Evolutionary conservation across 805 yeast genomes (phyloP), one percentile per base, ranked within the genome.

Genomic region (Suhomyces vadensis): DNA sequence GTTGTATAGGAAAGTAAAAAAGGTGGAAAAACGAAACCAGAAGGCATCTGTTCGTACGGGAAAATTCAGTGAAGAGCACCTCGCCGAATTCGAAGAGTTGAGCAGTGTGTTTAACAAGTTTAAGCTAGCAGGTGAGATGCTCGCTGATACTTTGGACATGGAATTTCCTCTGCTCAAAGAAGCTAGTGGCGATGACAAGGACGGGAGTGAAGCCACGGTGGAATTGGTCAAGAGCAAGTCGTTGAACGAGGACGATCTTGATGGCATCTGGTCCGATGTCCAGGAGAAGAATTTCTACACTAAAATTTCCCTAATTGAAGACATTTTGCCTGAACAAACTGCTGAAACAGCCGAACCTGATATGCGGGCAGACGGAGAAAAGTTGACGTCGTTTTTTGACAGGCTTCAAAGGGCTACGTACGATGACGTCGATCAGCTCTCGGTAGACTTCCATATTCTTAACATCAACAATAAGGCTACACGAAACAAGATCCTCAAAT

Each of bases 401-500:
- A 65, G 62, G 5, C 61, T 81, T 31, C 78, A 77, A 42, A 56
- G 57, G 4, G 75, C 75, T 0, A 56, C 64, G 3, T 67, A 76
- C 1, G 78, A 71, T 6, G 82, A 75, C 14, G 63, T 83, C 14
- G 85, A 82, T 46, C 61, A 65, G 3, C 60, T 77, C 4, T 77
- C 74, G 1, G 47, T 58, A 11, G 70, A 67, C 6, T 83, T 77
- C 59, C 77, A 85, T 78, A 42, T 48, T 3, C 50, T 62, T n/a
- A 64, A 72, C 21, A 62, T 88, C 19, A 78, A 83, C 57, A 87
- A 86, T 55, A 87, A 84, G 59, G 90, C 94, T 0, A 81, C 95
- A 0, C 76, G 74, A 38, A 77, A 80, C 50, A 70, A 88, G 51
- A 57, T 90, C 6, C 55, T 79, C 39, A 77, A 74, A 41, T 80